phyloP scores from a whole-genome alignment of 2,329 filamentous ascomycete genomes.

The Penicillium rolfsii region DNA sequence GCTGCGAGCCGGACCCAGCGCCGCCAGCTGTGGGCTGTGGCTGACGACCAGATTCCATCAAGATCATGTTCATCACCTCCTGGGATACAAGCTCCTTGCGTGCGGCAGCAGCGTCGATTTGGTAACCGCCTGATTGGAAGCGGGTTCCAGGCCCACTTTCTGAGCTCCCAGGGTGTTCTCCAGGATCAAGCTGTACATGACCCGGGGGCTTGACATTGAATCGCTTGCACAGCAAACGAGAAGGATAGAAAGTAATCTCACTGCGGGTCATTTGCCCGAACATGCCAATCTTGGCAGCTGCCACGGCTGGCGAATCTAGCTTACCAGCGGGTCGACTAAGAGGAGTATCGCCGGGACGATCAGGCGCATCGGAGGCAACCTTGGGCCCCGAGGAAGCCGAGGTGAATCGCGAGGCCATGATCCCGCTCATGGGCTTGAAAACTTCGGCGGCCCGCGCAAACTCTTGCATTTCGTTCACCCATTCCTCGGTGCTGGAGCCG shows the following conservation, averaged over 20 bases:
- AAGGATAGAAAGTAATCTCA: conserved; percentile 73
- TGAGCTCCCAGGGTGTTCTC: conserved; percentile 42
- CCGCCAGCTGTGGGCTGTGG: conserved; percentile 20
- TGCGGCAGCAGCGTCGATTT: conserved; percentile 34
- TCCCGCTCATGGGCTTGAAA: conserved; percentile 87
- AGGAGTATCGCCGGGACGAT: conserved; percentile 39
- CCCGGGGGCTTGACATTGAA: conserved; percentile 83
- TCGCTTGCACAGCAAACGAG: conserved; percentile 85
- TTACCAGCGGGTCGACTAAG: conserved; percentile 58
- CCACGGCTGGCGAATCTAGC: conserved; percentile 75
- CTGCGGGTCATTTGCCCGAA: conserved; percentile 85
- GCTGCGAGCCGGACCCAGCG: conserved; percentile 15
- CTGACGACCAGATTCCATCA: conserved; percentile 46
- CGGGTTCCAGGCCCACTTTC: conserved; percentile 27
- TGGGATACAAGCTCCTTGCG: conserved; percentile 56
- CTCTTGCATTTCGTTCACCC: conserved; percentile 76
- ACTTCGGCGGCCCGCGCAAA: conserved; percentile 75
- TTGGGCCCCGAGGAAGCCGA: conserved; percentile 53
- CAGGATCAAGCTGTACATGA: conserved; percentile 63
- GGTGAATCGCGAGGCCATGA: conserved; percentile 94
- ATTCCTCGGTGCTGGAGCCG: conserved; percentile 67
- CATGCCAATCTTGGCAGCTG: conserved; percentile 88
- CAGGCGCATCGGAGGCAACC: conserved; percentile 42
- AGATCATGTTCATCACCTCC: conserved; percentile 59
- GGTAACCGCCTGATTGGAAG: conserved; percentile 40